These are phyloP conservation scores for Pseudogymnoascus sp. DNA, from an alignment of 2,329 filamentous ascomycete genomes.

Conservation along the genomic window DNA sequence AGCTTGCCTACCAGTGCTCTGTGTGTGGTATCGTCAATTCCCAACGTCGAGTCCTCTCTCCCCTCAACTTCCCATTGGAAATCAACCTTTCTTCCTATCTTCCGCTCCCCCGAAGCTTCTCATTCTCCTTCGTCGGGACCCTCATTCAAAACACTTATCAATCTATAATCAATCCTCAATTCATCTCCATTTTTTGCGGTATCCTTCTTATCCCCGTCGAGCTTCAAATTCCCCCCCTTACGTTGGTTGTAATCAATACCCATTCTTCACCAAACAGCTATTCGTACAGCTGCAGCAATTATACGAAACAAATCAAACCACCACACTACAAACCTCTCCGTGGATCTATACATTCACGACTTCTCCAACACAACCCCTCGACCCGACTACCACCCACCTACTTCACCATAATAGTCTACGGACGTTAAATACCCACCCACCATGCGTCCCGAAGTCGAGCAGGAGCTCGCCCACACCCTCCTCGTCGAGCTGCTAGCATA, in stretches of 20 bases:
- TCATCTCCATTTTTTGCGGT: neutral
- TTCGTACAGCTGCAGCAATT: neutral
- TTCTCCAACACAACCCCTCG: neutral
- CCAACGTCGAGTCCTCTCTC: neutral
- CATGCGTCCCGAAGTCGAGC: constrained; percentile 98
- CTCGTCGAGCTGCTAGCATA: constrained; percentile 98
- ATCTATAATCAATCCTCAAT: constrained; percentile 4
- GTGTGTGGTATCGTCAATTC: neutral
- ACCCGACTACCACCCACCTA: neutral
- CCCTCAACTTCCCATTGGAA: neutral
- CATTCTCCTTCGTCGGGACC: neutral
- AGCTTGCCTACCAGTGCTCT: neutral
- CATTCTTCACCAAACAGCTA: neutral
- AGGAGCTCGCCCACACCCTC: constrained; percentile 96
- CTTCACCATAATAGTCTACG: constrained; percentile 19
- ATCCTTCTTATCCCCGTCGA: neutral
- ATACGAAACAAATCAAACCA: neutral
- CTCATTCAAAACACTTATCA: neutral
- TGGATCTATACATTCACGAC: neutral
- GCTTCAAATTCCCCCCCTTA: constrained; percentile 4
- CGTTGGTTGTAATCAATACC: constrained; percentile 5
- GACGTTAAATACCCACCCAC: constrained; percentile 32
- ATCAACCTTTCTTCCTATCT: neutral
- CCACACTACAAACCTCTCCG: neutral
- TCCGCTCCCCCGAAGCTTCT: neutral